phyloP scores from a whole-genome alignment of 75 land plant species.

The Isoetes taiwanensis region DNA sequence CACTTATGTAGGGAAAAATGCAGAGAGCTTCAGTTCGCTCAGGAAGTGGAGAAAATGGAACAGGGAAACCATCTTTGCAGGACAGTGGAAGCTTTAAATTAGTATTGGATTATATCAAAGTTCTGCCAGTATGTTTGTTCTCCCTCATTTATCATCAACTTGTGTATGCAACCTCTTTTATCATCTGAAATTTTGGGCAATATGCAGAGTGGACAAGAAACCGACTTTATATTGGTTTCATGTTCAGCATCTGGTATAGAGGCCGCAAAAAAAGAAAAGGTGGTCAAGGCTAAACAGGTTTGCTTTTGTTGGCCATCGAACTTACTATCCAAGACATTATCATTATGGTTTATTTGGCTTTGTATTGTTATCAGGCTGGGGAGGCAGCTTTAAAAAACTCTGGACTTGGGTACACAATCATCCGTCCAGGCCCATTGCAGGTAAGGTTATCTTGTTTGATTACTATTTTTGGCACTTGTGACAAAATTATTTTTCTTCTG shows the following conservation, averaged over 20 bases:
- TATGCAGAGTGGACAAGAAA: conserved; percentile 84
- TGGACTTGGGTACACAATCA: conserved; percentile 94
- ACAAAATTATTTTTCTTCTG: not conserved
- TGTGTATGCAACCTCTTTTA: not conserved
- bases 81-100: conserved; percentile 67
- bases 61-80: conserved; percentile 11
- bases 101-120: conserved; percentile 80
- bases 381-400: conserved; percentile 83
- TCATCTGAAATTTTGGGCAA: not conserved
- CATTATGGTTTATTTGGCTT: too few species aligned
- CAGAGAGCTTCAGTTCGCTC: conserved; percentile 15
- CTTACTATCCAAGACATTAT: too few species aligned
- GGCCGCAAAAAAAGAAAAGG: conserved; percentile 52
- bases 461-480: conserved; percentile 8
- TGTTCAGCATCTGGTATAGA: conserved; percentile 83
- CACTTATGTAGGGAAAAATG: not conserved
- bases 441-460: conserved; percentile 20
- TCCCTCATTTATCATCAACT: not conserved
- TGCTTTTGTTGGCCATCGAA: too few species aligned
- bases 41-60: conserved; percentile 9
- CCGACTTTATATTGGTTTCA: conserved; percentile 86
- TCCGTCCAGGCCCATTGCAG: conserved; percentile 89
- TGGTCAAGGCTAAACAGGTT: conserved; percentile 88
- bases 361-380: conserved; percentile 44
- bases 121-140: conserved; percentile 56